Percentiles rank a stretch among this genome's conserved stretches.
Evolutionary conservation across 331 rosid species (phyloP).

Genomic region (Pyracantha coccinea): DNA sequence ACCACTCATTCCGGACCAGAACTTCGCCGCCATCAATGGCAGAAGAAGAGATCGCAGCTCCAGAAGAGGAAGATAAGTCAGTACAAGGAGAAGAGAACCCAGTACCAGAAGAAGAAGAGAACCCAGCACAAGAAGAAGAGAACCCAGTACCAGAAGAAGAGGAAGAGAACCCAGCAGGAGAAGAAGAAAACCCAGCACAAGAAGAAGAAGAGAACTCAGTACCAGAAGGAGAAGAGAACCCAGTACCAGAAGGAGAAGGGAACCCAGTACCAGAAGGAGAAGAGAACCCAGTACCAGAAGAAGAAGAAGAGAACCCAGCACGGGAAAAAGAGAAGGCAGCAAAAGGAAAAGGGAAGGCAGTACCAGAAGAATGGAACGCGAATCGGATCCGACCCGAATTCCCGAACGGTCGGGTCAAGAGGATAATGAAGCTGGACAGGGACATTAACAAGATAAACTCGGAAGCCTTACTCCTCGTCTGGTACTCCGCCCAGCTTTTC

Average conservation of each 20-base stretch:
- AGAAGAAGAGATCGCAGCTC: not conserved
- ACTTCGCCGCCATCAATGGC: not conserved
- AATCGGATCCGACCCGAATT: constrained; percentile 31
- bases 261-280: constrained; percentile 16
- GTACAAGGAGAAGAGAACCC: constrained; percentile 27
- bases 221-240: constrained; percentile 23
- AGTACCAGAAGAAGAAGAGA: not conserved
- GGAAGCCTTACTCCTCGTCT: constrained; percentile 62
- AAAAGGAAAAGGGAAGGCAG: not conserved
- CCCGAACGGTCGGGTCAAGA: constrained; percentile 68
- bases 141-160: not conserved
- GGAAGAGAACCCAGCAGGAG: not conserved
- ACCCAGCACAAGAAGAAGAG: not conserved
- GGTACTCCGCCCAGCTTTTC: constrained; percentile 71
- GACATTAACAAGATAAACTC: constrained; percentile 62
- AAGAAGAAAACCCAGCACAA: not conserved
- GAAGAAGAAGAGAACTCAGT: not conserved
- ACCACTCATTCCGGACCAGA: not conserved
- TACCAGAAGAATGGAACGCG: constrained; percentile 27
- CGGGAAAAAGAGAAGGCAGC: not conserved
- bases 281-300: constrained; percentile 1
- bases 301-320: not conserved
- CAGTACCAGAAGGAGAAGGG: not conserved
- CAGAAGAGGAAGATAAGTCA: constrained; percentile 5
- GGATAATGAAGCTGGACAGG: constrained; percentile 62